These are phyloP conservation scores for Penicillium tannophilum DNA, from an alignment of 495 filamentous ascomycete species.

Conservation along the genomic window DNA sequence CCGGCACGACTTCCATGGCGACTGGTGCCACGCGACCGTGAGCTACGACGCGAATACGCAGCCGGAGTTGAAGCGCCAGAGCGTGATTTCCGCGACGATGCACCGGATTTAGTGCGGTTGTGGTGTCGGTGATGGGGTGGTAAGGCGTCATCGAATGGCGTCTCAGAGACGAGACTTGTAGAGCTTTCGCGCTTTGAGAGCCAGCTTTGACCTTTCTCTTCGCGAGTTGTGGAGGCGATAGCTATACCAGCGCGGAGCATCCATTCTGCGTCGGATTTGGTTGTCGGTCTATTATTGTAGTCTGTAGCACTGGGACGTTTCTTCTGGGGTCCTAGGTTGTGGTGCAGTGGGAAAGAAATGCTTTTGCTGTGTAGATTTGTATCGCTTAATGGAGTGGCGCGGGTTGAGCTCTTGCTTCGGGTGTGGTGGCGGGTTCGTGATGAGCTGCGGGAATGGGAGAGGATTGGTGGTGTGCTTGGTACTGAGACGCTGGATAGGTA, in stretches of 20 bases:
- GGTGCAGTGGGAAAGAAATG: constrained; percentile 28
- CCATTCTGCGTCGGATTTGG: constrained; percentile 65
- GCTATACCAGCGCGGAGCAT: constrained; percentile 71
- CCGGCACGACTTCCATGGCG: constrained; percentile 38
- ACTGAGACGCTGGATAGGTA: constrained; percentile 49
- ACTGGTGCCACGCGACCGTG: constrained; percentile 37
- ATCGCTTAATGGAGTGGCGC: constrained; percentile 34
- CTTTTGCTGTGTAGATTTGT: constrained; percentile 36
- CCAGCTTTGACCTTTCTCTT: constrained; percentile 81
- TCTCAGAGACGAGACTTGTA: constrained; percentile 62
- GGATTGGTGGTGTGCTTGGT: constrained; percentile 48
- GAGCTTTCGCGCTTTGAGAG: constrained; percentile 70
- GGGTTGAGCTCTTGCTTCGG: constrained; percentile 44
- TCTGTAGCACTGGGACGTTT: constrained; percentile 14
- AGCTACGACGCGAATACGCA: constrained; percentile 31
- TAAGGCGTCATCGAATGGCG: constrained; percentile 15
- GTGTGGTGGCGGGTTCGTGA: constrained; percentile 41
- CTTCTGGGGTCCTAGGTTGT: constrained; percentile 20
- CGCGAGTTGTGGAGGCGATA: constrained; percentile 68
- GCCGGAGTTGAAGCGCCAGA: constrained; percentile 44
- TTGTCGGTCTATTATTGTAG: not conserved
- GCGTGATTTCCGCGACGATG: constrained; percentile 30
- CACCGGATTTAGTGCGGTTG: constrained; percentile 25
- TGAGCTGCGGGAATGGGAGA: constrained; percentile 50
- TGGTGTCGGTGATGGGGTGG: constrained; percentile 24